Evolutionary conservation across 2,329 filamentous ascomycete genomes (phyloP), one percentile per base, ranked within the genome.

Genomic region (Rutstroemia sp.): DNA sequence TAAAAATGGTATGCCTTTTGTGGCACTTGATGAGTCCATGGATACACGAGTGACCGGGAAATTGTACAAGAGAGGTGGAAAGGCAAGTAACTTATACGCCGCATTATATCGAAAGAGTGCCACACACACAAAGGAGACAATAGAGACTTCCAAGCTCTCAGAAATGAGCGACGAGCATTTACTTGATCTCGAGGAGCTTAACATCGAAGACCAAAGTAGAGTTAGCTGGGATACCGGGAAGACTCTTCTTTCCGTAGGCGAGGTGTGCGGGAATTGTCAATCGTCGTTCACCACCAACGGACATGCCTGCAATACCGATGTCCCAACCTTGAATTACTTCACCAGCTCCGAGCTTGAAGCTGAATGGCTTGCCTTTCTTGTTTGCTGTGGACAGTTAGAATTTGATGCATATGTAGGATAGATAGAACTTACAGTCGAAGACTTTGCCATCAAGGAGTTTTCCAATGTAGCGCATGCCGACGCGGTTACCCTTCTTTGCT

Each of bases 311-410:
- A 66, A 99, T 79, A 75, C 94, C 94, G 63, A 97, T 83, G 72
- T 99, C 95, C 95, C 94, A 97, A 65, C 94, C 94, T 82, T 95
- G 94, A 79, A 99, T 99, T 69, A 99, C 95, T 74, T 97, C 90
- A 60, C 92, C 92, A 71, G 86, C 84, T 66, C 94, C 95, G 60
- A 95, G 85, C 80, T 92, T 95, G 84, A 97, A 97, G 65, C 81
- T 82, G 78, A 99, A 99, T 58, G 95, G 92, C 79, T 95, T 92
- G 68, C 94, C 94, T 79, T 95, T 96, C 82, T 97, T 99, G 82
- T 99, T 97, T 74, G 91, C 90, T 92, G 46, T 38, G 2, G 23
- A 55, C 18, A 9, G n/a, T 53, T 53, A 57, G 49, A 48, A n/a
- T 21, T 19, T 3, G 5, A 1, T 9, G 12, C 4, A 25, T 27